These are phyloP conservation scores for Cicer bijugum DNA, from an alignment of 306 rosid genomes.

Conservation along the genomic window DNA sequence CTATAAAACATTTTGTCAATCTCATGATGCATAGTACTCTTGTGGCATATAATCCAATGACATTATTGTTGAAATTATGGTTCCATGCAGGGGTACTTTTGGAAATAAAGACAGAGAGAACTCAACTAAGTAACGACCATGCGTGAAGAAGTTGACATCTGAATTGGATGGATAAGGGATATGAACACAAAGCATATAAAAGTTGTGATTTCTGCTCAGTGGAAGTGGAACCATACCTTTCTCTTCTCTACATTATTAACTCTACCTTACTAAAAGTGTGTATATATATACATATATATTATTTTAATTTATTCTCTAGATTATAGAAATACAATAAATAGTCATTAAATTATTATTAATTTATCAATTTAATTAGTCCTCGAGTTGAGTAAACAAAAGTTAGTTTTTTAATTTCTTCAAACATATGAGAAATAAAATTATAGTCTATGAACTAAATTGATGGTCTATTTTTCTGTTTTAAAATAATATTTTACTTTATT, in stretches of 20 bases:
- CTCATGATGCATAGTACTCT: too few species aligned
- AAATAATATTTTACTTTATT: background rate
- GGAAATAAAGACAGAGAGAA: slow-evolving; percentile 47
- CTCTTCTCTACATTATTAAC: slow-evolving; percentile 47
- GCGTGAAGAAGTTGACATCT: slow-evolving; percentile 77
- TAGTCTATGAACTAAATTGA: too few species aligned
- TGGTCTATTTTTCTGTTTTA: background rate
- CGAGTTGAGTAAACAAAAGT: too few species aligned
- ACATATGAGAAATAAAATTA: too few species aligned
- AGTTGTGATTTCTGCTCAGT: slow-evolving; percentile 59
- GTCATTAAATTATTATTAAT: too few species aligned
- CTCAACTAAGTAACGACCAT: slow-evolving; percentile 49
- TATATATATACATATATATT: background rate
- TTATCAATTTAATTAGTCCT: too few species aligned
- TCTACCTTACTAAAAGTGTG: background rate
- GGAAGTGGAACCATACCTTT: slow-evolving; percentile 65
- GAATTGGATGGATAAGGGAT: slow-evolving; percentile 70
- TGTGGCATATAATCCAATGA: too few species aligned
- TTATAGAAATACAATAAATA: too few species aligned
- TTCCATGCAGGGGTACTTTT: slow-evolving; percentile 61
- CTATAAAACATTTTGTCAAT: too few species aligned
- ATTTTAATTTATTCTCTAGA: too few species aligned
- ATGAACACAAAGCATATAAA: slow-evolving; percentile 56
- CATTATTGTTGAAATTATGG: slow-evolving; percentile 38
- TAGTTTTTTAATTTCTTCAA: too few species aligned